Evolutionary conservation across 192 early-diverging fungal genomes (phyloP).

Genomic region (Kappamyces sp.): DNA sequence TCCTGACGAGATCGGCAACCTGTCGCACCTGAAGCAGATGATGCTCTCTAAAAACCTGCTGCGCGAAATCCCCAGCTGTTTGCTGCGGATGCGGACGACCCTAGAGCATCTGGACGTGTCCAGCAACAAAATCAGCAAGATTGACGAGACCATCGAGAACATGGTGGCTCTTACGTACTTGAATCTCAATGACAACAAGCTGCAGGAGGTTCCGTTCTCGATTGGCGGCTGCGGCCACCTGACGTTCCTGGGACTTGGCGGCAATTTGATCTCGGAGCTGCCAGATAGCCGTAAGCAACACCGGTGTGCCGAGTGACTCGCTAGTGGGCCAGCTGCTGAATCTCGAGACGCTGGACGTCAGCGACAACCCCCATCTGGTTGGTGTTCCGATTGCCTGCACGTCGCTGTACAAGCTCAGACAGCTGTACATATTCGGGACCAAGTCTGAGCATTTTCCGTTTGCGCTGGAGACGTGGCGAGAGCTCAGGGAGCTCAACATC

Average conservation of each 20-base stretch:
- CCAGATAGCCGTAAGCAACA: conserved; percentile 35
- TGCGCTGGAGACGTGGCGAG: conserved; percentile 32
- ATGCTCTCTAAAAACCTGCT: conserved; percentile 28
- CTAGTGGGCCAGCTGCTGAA: conserved; percentile 34
- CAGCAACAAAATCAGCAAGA: conserved; percentile 39
- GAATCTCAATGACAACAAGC: conserved; percentile 26
- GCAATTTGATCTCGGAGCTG: conserved; percentile 27
- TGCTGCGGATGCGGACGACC: conserved; percentile 21
- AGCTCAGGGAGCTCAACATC: conserved; percentile 34
- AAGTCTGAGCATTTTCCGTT: conserved; percentile 31
- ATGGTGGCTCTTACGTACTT: conserved; percentile 27
- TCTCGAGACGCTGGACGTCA: conserved; percentile 39
- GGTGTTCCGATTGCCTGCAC: conserved; percentile 33
- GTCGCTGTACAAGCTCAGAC: conserved; percentile 22
- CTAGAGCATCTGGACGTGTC: conserved; percentile 28
- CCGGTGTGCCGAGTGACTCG: neutral
- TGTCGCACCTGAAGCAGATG: conserved; percentile 29
- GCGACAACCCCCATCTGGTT: conserved; percentile 42
- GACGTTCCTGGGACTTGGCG: conserved; percentile 20
- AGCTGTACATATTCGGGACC: conserved; percentile 31
- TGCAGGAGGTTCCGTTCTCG: conserved; percentile 27
- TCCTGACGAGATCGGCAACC: conserved; percentile 34
- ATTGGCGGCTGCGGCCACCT: conserved; percentile 24
- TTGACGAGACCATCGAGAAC: conserved; percentile 22
- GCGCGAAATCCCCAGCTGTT: conserved; percentile 27